phyloP scores from a whole-genome alignment of 495 filamentous ascomycete species.

The Penicillium ucsense region DNA sequence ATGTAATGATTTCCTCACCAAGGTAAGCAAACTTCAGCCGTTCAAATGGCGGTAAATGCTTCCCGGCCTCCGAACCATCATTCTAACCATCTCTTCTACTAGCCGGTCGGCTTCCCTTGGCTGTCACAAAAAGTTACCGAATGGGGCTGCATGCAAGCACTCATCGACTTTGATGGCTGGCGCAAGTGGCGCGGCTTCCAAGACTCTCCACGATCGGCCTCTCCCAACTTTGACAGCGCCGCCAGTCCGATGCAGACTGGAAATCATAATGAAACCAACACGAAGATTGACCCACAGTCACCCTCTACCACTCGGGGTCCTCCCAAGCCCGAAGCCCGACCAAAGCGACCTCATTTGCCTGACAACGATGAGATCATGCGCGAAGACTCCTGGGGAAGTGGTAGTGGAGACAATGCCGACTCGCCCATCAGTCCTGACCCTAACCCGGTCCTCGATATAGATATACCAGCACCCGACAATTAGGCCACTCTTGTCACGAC shows the following conservation, averaged over 20 bases:
- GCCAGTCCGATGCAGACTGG: constrained; percentile 27
- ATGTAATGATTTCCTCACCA: constrained; percentile 97
- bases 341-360: constrained; percentile 8
- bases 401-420: constrained; percentile 23
- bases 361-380: constrained; percentile 15
- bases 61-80: no score
- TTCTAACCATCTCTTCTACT: constrained; percentile 4
- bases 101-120: constrained; percentile 98
- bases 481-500: not conserved
- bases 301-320: constrained; percentile 9
- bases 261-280: constrained; percentile 3
- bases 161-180: constrained; percentile 99
- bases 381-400: constrained; percentile 29
- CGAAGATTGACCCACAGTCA: constrained; percentile 6
- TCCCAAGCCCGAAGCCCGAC: constrained; percentile 1
- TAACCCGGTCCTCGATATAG: constrained; percentile 3
- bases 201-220: constrained; percentile 18
- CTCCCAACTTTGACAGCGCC: constrained; percentile 13
- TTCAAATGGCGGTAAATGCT: no score
- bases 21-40: constrained; percentile 47
- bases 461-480: not conserved
- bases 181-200: constrained; percentile 87
- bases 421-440: constrained; percentile 16
- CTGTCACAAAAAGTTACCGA: constrained; percentile 94
- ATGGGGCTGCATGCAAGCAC: constrained; percentile 98